Evolutionary conservation across 202 grass and related monocot species (phyloP).

Genomic region (Zoysia matrella): DNA sequence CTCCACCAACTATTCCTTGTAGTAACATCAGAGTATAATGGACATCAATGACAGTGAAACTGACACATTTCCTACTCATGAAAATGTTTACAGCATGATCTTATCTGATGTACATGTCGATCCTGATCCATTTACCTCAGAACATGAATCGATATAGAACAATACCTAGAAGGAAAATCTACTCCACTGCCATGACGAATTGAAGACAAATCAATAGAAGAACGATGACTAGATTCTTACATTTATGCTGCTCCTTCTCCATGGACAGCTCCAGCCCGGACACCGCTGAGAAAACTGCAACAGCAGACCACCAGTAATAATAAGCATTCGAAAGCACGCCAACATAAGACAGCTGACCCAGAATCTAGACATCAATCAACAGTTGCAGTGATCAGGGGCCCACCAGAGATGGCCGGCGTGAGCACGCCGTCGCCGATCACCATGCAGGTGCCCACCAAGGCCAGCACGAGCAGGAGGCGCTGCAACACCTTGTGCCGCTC

Average conservation of each 20-base stretch:
- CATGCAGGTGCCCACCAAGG: constrained; percentile 89
- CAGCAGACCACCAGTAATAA: constrained; percentile 40
- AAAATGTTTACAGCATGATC: too few relatives aligned
- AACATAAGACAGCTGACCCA: constrained; percentile 8
- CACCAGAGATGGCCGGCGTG: constrained; percentile 93
- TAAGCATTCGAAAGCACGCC: constrained; percentile 33
- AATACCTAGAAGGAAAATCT: constrained; percentile 38
- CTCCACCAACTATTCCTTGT: constrained; percentile 15
- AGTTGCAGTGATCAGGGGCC: not conserved
- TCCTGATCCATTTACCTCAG: not conserved
- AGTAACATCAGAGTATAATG: not conserved
- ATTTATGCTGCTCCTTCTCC: constrained; percentile 8
- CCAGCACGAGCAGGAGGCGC: constrained; percentile 73
- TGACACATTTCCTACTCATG: not conserved
- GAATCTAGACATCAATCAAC: constrained; percentile 19
- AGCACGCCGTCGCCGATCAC: constrained; percentile 96
- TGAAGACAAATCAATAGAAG: constrained; percentile 22
- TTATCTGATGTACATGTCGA: constrained; percentile 26
- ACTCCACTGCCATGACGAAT: not conserved
- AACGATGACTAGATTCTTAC: constrained; percentile 60
- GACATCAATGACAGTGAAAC: constrained; percentile 23
- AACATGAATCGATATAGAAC: constrained; percentile 28
- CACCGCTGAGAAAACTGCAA: constrained; percentile 21
- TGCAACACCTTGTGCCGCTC: constrained; percentile 82
- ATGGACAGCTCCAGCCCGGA: too few relatives aligned